A percentile compares a stretch with the other conserved stretches of the same genome.
phyloP scores from a whole-genome alignment of 2,329 filamentous ascomycete species.

The Trichoderma asperellum region DNA sequence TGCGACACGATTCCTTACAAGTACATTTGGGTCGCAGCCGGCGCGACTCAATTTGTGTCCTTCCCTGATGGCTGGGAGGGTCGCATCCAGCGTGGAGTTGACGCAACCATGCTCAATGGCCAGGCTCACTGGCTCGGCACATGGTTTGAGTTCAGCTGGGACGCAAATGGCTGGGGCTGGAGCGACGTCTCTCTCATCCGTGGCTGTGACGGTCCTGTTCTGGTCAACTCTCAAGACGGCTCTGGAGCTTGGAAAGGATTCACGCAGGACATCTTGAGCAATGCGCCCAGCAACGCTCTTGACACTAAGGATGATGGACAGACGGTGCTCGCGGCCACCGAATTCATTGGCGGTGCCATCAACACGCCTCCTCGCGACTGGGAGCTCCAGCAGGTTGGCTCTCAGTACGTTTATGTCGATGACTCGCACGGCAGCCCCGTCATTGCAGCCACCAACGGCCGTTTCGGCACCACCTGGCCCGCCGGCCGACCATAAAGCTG shows the following conservation, averaged over 20 bases:
- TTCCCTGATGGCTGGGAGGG: conserved; percentile 36
- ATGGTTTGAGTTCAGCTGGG: conserved; percentile 37
- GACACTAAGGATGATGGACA: conserved; percentile 27
- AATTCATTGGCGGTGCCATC: conserved; percentile 32
- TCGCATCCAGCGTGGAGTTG: conserved; percentile 36
- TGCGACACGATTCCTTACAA: neutral
- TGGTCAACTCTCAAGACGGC: conserved; percentile 35
- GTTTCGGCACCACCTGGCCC: conserved; percentile 21
- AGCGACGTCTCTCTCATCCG: conserved; percentile 38
- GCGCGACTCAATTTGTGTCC: conserved; percentile 34
- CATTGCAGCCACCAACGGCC: conserved; percentile 33
- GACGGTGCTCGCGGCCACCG: conserved; percentile 36
- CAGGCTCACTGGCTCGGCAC: conserved; percentile 35
- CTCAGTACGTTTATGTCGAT: conserved; percentile 35
- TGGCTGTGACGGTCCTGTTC: conserved; percentile 36
- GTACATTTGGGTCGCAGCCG: neutral
- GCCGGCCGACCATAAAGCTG: neutral
- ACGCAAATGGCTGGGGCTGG: conserved; percentile 34
- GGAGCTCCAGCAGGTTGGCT: conserved; percentile 34
- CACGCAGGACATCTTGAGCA: conserved; percentile 34
- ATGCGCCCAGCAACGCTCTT: conserved; percentile 30
- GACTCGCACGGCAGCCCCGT: conserved; percentile 36
- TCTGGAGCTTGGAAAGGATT: conserved; percentile 36
- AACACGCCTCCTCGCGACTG: conserved; percentile 34
- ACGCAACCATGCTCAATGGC: conserved; percentile 35